Conservation (phyloP, 179 eudicot genomes). For the Amaranthus tricolor region DNA sequence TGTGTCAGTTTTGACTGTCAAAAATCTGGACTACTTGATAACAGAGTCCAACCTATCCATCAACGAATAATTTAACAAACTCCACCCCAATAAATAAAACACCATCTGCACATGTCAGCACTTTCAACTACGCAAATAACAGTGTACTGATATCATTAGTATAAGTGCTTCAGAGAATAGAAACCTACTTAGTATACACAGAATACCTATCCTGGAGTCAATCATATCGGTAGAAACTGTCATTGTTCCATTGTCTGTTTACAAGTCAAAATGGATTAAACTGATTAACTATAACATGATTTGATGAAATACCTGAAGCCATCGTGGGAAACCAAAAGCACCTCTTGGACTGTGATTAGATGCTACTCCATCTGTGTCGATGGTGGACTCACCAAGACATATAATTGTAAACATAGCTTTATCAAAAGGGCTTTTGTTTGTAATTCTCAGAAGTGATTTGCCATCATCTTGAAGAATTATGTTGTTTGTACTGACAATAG, state of each 20-base stretch:
- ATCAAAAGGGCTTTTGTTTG: conserved; percentile 62
- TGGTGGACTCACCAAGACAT: conserved; percentile 76
- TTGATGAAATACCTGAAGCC: conserved; percentile 79
- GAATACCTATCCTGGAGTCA: neutral
- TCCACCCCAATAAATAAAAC: too few species aligned
- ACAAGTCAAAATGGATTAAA: neutral
- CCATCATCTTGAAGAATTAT: conserved; percentile 86
- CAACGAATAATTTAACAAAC: too few species aligned
- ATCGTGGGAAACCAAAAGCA: conserved; percentile 88
- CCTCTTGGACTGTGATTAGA: conserved; percentile 74
- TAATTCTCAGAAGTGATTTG: conserved; percentile 69
- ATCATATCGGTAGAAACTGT: neutral
- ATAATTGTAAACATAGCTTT: conserved; percentile 61
- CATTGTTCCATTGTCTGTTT: neutral
- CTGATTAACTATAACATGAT: neutral
- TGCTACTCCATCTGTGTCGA: conserved; percentile 62
- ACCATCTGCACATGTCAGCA: neutral
- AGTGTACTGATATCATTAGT: neutral
- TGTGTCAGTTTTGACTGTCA: neutral
- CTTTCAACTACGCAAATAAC: neutral
- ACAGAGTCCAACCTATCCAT: too few species aligned
- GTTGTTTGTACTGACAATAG: conserved; percentile 85
- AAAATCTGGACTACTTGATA: neutral
- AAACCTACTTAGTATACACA: neutral
- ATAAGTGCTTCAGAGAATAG: neutral